Evolutionary conservation across 2,329 filamentous ascomycete genomes (phyloP).

Genomic region (Alternaria tenuissima): DNA sequence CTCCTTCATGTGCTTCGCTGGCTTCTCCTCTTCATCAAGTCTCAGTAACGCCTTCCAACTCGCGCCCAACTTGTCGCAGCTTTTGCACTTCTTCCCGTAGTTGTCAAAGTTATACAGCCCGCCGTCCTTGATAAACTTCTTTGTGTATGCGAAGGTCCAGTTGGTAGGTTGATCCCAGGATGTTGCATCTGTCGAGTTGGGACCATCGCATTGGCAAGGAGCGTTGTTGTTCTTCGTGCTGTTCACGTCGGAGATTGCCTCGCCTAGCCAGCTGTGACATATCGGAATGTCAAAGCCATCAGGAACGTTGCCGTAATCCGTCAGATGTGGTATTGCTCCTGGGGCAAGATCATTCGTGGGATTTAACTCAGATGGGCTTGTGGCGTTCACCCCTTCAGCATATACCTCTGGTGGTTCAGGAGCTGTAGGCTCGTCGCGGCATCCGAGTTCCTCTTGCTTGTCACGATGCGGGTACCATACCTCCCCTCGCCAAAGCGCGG

Average conservation of each 20-base stretch:
- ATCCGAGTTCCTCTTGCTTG: neutral
- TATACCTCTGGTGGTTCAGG: neutral
- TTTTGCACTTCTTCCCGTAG: neutral
- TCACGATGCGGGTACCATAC: neutral
- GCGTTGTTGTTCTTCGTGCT: neutral
- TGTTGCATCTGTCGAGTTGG: neutral
- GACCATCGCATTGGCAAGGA: constrained; percentile 1
- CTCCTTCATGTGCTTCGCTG: neutral
- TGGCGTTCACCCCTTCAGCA: neutral
- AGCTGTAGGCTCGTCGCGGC: neutral
- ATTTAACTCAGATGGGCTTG: neutral
- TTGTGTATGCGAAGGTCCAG: constrained; percentile 1
- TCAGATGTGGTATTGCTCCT: neutral
- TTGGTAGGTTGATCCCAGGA: neutral
- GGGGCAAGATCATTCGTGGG: neutral
- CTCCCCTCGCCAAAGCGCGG: neutral
- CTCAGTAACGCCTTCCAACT: neutral
- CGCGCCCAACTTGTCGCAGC: neutral
- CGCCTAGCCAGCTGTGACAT: neutral
- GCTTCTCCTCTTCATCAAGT: neutral
- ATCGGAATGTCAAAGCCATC: neutral
- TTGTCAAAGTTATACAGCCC: neutral
- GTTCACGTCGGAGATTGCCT: neutral
- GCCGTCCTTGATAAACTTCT: constrained; percentile 1
- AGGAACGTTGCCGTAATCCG: neutral